Conservation (phyloP, 345 rosid species). For the Corymbia maculata region DNA sequence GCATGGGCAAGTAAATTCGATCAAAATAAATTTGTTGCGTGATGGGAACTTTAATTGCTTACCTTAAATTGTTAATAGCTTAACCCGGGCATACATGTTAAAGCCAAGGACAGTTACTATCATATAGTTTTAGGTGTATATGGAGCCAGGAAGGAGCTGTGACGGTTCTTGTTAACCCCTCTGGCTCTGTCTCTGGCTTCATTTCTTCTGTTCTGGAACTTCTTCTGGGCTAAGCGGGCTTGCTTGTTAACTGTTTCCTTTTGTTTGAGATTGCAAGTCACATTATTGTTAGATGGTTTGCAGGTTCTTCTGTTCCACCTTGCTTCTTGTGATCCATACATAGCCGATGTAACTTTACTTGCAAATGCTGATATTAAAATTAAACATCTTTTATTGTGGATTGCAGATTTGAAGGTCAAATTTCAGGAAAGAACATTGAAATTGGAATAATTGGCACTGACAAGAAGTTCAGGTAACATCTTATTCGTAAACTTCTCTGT, state of each 20-base stretch:
- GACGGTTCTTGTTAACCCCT: not conserved
- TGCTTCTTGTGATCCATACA: not conserved
- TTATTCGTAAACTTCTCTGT: not conserved
- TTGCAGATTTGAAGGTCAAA: conserved; percentile 88
- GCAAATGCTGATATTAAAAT: not conserved
- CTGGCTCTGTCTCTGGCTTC: not conserved
- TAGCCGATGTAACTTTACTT: not conserved
- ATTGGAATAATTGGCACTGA: conserved; percentile 74
- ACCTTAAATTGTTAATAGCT: not conserved
- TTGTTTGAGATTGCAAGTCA: not conserved
- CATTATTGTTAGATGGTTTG: not conserved
- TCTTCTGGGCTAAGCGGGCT: not conserved
- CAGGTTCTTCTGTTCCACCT: not conserved
- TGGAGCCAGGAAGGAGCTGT: not conserved
- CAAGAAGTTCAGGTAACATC: conserved; percentile 60
- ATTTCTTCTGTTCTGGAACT: not conserved
- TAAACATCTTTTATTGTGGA: not conserved
- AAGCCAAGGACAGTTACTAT: not conserved
- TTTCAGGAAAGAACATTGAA: conserved; percentile 78
- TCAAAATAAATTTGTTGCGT: not conserved
- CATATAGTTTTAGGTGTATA: not conserved
- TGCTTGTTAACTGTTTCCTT: not conserved
- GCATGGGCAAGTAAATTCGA: not conserved
- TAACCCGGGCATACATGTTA: not conserved
- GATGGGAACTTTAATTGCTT: not conserved